Conservation (phyloP, 2,329 filamentous ascomycete species). For the Claviceps maximensis region DNA sequence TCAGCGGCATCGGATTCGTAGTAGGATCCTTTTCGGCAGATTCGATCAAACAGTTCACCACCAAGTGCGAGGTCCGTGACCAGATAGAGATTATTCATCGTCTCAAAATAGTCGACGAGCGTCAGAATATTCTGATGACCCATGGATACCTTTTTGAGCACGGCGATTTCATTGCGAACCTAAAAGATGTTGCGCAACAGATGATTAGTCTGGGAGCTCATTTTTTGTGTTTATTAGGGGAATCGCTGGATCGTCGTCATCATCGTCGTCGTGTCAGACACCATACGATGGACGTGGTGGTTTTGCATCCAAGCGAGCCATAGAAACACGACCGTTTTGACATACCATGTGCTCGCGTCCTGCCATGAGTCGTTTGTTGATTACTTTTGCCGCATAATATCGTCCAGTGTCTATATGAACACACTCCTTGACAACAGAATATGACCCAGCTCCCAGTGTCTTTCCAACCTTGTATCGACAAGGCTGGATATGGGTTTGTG, state of each 20-base stretch:
- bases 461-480: constrained; percentile 98
- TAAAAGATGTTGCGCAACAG: constrained; percentile 20
- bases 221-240: background rate
- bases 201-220: background rate
- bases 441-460: constrained; percentile 89
- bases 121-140: constrained; percentile 97
- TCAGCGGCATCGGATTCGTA: constrained; percentile 96
- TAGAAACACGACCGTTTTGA: constrained; percentile 1
- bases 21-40: constrained; percentile 96
- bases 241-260: background rate
- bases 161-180: constrained; percentile 96
- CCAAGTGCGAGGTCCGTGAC: constrained; percentile 94
- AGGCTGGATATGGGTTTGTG: constrained; percentile 63
- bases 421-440: constrained; percentile 97
- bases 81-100: constrained; percentile 98
- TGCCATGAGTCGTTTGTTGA: constrained; percentile 97
- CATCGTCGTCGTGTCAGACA: background rate
- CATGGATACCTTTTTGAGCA: constrained; percentile 97
- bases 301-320: background rate
- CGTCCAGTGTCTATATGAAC: constrained; percentile 95
- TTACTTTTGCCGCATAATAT: constrained; percentile 98
- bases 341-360: constrained; percentile 93
- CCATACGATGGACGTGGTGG: background rate
- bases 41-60: constrained; percentile 94
- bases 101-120: constrained; percentile 97